These are phyloP conservation scores for Chytridium lagenaria DNA, from an alignment of 371 early-diverging fungal species.

Conservation along the genomic window DNA sequence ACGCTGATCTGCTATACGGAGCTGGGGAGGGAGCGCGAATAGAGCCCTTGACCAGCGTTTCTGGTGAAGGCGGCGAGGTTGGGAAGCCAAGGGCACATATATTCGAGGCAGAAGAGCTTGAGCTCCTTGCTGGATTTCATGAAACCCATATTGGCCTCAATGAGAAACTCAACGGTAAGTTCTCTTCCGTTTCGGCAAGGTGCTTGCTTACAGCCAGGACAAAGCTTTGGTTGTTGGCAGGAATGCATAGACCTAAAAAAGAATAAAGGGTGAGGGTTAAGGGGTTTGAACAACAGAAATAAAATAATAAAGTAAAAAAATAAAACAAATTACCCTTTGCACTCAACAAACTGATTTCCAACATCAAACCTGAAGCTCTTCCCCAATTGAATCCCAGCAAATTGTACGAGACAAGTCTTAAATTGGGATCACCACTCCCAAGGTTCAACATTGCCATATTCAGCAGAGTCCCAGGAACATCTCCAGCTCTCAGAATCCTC, in stretches of 20 bases:
- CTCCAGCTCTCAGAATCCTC: slow-evolving; percentile 82
- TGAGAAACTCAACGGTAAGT: slow-evolving; percentile 88
- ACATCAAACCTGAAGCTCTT: slow-evolving; percentile 86
- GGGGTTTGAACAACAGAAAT: not conserved
- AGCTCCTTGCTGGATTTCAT: slow-evolving; percentile 73
- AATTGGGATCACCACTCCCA: slow-evolving; percentile 79
- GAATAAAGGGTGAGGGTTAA: not conserved
- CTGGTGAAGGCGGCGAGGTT: slow-evolving; percentile 66
- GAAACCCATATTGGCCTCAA: slow-evolving; percentile 87
- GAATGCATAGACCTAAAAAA: slow-evolving; percentile 77
- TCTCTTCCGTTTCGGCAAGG: slow-evolving; percentile 76
- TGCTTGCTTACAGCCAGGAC: slow-evolving; percentile 80
- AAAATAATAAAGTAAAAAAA: too few relatives aligned
- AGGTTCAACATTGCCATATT: slow-evolving; percentile 91
- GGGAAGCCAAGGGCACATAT: slow-evolving; percentile 88
- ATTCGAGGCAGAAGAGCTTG: slow-evolving; percentile 85
- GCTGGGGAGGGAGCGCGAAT: slow-evolving; percentile 6
- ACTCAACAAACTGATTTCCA: slow-evolving; percentile 78
- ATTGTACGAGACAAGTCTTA: slow-evolving; percentile 87
- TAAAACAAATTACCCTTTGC: slow-evolving; percentile 78
- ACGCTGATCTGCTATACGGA: not conserved
- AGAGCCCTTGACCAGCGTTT: not conserved
- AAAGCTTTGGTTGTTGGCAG: slow-evolving; percentile 85
- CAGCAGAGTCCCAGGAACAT: slow-evolving; percentile 89
- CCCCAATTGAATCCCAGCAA: slow-evolving; percentile 80